phyloP scores from a whole-genome alignment of 345 rosid species.

The Eutrema heterophyllum region DNA sequence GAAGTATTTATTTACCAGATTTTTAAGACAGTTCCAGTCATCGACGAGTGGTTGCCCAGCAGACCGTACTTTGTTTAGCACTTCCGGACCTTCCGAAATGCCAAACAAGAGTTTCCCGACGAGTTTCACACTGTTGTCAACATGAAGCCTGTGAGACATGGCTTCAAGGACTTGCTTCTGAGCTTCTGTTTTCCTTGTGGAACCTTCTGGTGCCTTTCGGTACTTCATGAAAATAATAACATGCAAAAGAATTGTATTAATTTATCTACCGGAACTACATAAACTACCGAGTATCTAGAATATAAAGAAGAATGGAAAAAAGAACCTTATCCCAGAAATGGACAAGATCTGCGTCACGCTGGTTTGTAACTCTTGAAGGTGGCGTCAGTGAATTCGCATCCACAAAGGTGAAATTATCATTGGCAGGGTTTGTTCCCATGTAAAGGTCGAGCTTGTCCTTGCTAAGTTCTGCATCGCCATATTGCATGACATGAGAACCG shows the following conservation, averaged over 20 bases:
- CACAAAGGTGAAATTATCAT: constrained; percentile 75
- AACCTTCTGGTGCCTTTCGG: constrained; percentile 91
- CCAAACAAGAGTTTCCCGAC: constrained; percentile 87
- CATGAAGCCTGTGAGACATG: constrained; percentile 85
- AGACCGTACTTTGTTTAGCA: constrained; percentile 53
- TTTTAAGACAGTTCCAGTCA: constrained; percentile 91
- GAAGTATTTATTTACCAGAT: constrained; percentile 41
- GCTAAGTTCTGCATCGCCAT: constrained; percentile 66
- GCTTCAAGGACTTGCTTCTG: constrained; percentile 84
- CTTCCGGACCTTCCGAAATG: constrained; percentile 56
- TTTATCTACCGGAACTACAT: background rate
- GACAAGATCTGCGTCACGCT: constrained; percentile 95
- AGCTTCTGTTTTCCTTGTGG: constrained; percentile 61
- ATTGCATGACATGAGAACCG: constrained; percentile 98
- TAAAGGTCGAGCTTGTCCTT: constrained; percentile 52
- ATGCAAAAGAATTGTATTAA: background rate
- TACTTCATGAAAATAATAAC: constrained; percentile 44
- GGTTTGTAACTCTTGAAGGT: constrained; percentile 70
- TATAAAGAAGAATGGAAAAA: background rate
- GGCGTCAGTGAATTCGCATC: constrained; percentile 59
- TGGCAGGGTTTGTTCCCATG: constrained; percentile 91
- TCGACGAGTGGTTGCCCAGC: constrained; percentile 89
- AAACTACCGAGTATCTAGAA: background rate
- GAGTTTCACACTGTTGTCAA: constrained; percentile 74
- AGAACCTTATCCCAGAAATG: constrained; percentile 95